Base-by-base conservation (phyloP, 768 basidiomycete genomes). In the Trametes elegans region DNA sequence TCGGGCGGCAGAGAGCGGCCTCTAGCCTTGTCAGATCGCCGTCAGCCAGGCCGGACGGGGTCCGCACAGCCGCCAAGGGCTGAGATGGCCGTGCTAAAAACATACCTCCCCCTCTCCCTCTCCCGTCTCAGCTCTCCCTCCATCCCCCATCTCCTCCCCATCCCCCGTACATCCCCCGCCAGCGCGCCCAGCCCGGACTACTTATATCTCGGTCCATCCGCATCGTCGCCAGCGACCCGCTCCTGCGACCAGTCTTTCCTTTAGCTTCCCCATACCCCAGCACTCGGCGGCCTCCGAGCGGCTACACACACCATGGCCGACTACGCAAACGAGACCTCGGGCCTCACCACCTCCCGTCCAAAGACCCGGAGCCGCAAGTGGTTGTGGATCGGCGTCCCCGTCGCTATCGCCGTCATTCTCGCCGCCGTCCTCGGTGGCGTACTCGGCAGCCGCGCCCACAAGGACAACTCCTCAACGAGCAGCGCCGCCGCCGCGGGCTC, bases 401-500 rank as follows among this genome's bases (percentile, higher is more conserved):
- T 87, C 45, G 75, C 77, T 21, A 67, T 89, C 56, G 68, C 85
- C 28, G 76, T 88, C 59, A 80, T 89, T 58, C 73, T 75, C 46
- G 88, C 74, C 31, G 87, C 83, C 39, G 79, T 91, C 27, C 73
- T 90, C 31, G 95, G 89, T 27, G 93, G 88, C 62, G 82, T 97
- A 42, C 62, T 98, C 29, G 93, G 88, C 35, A 82, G 82, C 46
- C 81, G 81, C 45, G 72, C 77, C 13, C 68, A 70, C 62, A 79
- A 77, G 53, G 73, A 73, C 28, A 40, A 36, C 26, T 39, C 53
- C 5, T 35, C 35, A 2, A 47, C 23, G 16, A 19, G 34, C n/a
- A 39, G 26, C 19, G 49, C 53, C 21, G 44, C 34, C 27, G 47
- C 47, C 21, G 31, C 52, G 16, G 21, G 28, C 19, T 26, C 48